Base-by-base conservation (phyloP, 2,329 filamentous ascomycete species). In the Paracorniculantispora psalliotae region DNA sequence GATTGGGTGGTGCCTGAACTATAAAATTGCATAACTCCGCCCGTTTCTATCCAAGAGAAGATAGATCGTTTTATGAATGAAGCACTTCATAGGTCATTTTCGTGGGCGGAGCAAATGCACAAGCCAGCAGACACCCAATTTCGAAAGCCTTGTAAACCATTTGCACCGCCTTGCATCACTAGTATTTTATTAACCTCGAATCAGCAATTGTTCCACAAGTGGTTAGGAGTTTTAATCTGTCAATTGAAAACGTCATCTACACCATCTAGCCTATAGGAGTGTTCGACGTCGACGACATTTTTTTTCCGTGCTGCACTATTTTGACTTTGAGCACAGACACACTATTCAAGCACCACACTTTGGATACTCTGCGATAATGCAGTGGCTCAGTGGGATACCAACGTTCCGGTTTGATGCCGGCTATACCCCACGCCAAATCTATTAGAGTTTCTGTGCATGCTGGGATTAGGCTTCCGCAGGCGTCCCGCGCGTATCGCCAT, bases 1-100 rank as follows among this genome's bases (percentile, higher is more conserved):
- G 51, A 54, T 54, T 54, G 39, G 51, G 25, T n/a, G n/a, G n/a
- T 54, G 39, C 39, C 25, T 54, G 25, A 44, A n/a, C 2, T 23
- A 15, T 50, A n/a, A 23, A n/a, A 9, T 28, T 19, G 10, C 1
- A 8, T 44, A 19, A 23, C 43, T 50, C 48, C 48, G 30, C 30
- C 30, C 7, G 19, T 35, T 10, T 30, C 21, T 17, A 17, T 10
- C 33, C 10, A 4, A 37, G 33, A 13, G 12, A 37, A 5, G 12
- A 37, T 13, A 15, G 10, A 8, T 37, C 17, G 33, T 37, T 37
- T 12, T 13, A 12, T 15, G 10, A 37, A 37, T 33, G 17, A 37
- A 37, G 33, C 4, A 37, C 33, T 12, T 37, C 12, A 33, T 33
- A 33, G 30, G 30, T 33, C 12, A 12, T n/a, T n/a, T n/a, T n/a